Percentiles rank a stretch among this genome's conserved stretches.
phyloP scores from a whole-genome alignment of 1,139 yeast genomes.

The Protomyces pachydermus region DNA sequence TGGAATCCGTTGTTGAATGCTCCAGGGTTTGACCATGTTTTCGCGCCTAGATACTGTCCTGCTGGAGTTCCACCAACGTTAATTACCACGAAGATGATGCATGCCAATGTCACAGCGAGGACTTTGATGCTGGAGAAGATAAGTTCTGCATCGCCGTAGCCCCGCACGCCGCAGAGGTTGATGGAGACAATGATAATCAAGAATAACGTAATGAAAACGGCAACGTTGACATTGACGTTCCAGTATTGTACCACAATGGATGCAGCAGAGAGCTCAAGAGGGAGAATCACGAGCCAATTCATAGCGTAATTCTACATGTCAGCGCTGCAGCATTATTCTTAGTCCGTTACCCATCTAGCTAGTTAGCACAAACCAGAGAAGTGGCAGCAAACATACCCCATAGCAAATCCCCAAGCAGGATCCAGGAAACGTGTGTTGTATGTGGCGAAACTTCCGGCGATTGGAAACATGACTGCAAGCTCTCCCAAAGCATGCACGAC shows the following conservation, averaged over 20 bases:
- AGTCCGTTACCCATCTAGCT: too few species aligned
- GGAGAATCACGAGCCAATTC: conserved; percentile 74
- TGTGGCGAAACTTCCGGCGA: conserved; percentile 57
- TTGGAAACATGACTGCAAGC: conserved; percentile 57
- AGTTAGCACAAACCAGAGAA: conserved; percentile 45
- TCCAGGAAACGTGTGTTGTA: conserved; percentile 55
- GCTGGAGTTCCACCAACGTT: conserved; percentile 66
- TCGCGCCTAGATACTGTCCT: conserved; percentile 58
- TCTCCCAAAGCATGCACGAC: conserved; percentile 60
- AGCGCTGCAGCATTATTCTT: not conserved
- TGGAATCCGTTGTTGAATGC: conserved; percentile 63
- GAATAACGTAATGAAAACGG: conserved; percentile 62
- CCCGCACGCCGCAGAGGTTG: conserved; percentile 67
- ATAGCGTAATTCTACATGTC: conserved; percentile 36
- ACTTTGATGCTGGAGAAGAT: conserved; percentile 58
- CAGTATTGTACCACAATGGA: conserved; percentile 66
- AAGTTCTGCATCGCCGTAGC: conserved; percentile 75
- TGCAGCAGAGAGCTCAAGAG: conserved; percentile 75
- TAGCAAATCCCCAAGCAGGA: conserved; percentile 65
- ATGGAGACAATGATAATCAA: conserved; percentile 53
- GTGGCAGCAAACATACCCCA: conserved; percentile 55
- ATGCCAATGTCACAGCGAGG: conserved; percentile 60
- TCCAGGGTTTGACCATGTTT: conserved; percentile 59
- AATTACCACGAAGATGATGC: conserved; percentile 56
- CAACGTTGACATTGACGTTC: conserved; percentile 50